Percentiles rank a stretch among this genome's conserved stretches.
Conservation (phyloP, 768 basidiomycete species). For the Mycena galericulata region DNA sequence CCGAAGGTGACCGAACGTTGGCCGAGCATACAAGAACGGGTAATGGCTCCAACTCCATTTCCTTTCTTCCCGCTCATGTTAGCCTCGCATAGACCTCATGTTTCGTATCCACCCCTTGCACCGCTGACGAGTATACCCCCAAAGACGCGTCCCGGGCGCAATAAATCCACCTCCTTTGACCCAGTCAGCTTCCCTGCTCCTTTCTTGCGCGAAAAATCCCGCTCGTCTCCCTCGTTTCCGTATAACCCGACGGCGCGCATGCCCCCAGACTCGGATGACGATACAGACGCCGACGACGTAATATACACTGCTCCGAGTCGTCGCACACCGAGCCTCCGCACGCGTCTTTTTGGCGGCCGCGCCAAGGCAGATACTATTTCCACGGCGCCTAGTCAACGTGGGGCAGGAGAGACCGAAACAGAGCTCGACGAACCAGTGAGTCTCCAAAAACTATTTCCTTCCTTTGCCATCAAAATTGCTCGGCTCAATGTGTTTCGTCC, state of each 20-base stretch:
- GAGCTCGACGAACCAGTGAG: conserved; percentile 83
- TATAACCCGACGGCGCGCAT: conserved; percentile 32
- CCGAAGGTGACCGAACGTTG: too few species aligned
- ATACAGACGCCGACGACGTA: conserved; percentile 46
- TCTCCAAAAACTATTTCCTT: conserved; percentile 4
- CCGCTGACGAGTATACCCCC: conserved; percentile 20
- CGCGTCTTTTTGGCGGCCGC: conserved; percentile 50
- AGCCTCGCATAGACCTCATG: conserved; percentile 13
- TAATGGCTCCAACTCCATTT: neutral
- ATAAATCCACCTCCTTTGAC: conserved; percentile 26
- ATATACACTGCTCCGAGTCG: conserved; percentile 48
- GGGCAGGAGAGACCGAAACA: conserved; percentile 84
- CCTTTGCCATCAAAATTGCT: neutral
- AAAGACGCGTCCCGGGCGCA: conserved; percentile 21
- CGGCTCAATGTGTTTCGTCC: too few species aligned
- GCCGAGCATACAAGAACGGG: conserved; percentile 28
- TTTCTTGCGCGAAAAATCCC: conserved; percentile 36
- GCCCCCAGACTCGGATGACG: conserved; percentile 49
- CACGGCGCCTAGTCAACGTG: conserved; percentile 67
- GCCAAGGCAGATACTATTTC: conserved; percentile 64
- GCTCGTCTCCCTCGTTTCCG: conserved; percentile 35
- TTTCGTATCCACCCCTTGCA: conserved; percentile 27
- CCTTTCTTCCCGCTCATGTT: conserved; percentile 13
- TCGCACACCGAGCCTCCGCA: conserved; percentile 41
- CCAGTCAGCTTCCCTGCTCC: conserved; percentile 37